Percentiles rank a stretch among this genome's conserved stretches.
Evolutionary conservation across 2,329 filamentous ascomycete species (phyloP).

Genomic region (Metarhizium robertsii): DNA sequence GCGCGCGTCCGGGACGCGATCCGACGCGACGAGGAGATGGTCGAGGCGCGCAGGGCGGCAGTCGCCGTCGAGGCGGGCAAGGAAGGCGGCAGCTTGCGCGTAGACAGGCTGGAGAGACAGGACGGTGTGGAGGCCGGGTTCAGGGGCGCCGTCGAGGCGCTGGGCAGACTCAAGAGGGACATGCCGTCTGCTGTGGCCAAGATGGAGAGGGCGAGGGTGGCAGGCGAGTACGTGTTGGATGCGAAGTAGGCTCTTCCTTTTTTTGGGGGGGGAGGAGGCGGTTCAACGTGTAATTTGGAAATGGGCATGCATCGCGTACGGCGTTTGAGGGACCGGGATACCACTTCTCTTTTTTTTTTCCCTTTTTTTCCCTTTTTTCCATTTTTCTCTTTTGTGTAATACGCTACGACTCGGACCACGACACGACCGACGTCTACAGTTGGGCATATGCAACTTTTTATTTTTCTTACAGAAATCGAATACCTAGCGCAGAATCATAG

Average conservation of each 20-base stretch:
- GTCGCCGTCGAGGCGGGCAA: slow-evolving; percentile 9
- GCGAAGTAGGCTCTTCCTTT: slow-evolving; percentile 8
- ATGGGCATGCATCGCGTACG: not conserved
- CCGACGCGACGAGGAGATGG: slow-evolving; percentile 36
- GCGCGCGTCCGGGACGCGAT: slow-evolving; percentile 30
- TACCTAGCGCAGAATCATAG: too few species aligned
- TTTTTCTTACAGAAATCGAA: too few species aligned
- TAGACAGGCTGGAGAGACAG: slow-evolving; percentile 32
- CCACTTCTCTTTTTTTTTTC: too few species aligned
- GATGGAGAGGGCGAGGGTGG: slow-evolving; percentile 55
- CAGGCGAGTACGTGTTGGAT: slow-evolving; percentile 45
- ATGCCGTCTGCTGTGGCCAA: slow-evolving; percentile 54
- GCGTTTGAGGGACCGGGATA: not conserved
- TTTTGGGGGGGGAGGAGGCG: too few species aligned
- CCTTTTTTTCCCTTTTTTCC: too few species aligned
- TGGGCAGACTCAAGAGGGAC: slow-evolving; percentile 46
- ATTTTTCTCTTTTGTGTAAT: too few species aligned
- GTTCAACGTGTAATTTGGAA: not conserved
- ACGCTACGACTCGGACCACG: too few species aligned
- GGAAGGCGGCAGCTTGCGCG: slow-evolving; percentile 17
- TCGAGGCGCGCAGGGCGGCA: slow-evolving; percentile 20
- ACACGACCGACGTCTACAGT: too few species aligned
- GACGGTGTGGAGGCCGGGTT: slow-evolving; percentile 36
- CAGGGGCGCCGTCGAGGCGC: slow-evolving; percentile 35
- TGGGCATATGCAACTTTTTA: too few species aligned